Conservation (phyloP, 176 grass and related monocot species). For the Bothriochloa decipiens region DNA sequence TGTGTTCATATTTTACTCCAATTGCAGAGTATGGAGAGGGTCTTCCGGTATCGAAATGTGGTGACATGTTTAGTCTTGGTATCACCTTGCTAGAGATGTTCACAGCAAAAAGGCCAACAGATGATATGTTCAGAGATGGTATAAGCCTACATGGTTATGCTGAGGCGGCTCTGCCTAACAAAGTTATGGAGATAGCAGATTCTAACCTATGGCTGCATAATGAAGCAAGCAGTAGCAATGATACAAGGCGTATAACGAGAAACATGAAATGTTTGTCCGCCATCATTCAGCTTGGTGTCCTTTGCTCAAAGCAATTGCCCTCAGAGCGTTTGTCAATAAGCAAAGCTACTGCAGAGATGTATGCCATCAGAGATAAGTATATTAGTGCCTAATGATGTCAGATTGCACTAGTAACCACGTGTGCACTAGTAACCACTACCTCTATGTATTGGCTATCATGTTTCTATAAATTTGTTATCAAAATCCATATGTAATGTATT, state of each 20-base stretch:
- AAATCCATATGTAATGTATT: not conserved
- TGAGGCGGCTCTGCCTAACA: not conserved
- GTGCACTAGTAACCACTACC: not conserved
- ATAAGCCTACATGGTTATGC: not conserved
- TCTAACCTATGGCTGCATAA: conserved; percentile 17
- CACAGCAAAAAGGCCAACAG: conserved; percentile 10
- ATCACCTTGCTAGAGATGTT: conserved; percentile 21
- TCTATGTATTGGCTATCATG: not conserved
- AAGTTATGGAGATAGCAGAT: conserved; percentile 3
- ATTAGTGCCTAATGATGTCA: not conserved
- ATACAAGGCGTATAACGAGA: not conserved
- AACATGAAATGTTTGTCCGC: not conserved
- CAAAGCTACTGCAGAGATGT: conserved; percentile 24
- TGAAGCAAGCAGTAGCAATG: not conserved
- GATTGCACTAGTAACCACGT: not conserved
- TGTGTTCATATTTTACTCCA: not conserved
- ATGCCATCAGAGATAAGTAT: conserved; percentile 33
- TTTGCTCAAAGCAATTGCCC: conserved; percentile 24
- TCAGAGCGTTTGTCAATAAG: not conserved
- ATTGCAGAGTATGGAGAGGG: conserved; percentile 20
- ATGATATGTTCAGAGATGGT: conserved; percentile 31
- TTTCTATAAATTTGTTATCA: not conserved
- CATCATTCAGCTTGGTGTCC: conserved; percentile 22
- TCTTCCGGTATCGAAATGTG: not conserved
- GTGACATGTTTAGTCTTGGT: conserved; percentile 24